These are phyloP conservation scores for Cyanidiococcus yangmingshanensis DNA, from an alignment of 23 red algal genomes.

Conservation along the genomic window DNA sequence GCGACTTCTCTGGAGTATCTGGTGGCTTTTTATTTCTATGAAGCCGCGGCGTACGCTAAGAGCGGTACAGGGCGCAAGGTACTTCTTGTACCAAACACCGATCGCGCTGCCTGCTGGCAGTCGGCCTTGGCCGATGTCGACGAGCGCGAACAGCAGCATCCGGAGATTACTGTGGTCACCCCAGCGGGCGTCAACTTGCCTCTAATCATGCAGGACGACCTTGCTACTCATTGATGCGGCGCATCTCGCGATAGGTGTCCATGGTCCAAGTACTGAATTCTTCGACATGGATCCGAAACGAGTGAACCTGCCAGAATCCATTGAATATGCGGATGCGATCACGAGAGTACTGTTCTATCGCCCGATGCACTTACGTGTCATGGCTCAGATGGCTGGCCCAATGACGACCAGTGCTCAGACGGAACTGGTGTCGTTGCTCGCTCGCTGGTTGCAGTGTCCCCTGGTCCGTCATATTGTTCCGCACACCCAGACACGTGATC, in stretches of 20 bases:
- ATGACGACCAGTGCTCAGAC: neutral
- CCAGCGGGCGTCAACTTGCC: neutral
- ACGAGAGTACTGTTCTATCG: neutral
- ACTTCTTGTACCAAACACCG: neutral
- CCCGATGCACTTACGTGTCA: neutral
- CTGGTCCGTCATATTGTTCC: neutral
- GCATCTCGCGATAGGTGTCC: neutral
- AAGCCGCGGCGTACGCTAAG: neutral
- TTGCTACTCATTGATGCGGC: slow-evolving; percentile 5
- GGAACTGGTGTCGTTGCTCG: neutral
- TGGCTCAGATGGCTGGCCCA: neutral
- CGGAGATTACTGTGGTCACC: neutral
- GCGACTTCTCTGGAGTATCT: neutral
- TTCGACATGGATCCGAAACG: neutral
- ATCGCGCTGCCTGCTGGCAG: neutral
- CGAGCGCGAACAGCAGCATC: neutral
- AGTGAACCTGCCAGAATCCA: neutral
- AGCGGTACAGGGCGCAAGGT: neutral
- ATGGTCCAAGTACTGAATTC: neutral
- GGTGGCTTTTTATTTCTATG: neutral
- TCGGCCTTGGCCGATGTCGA: neutral
- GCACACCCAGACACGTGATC: neutral
- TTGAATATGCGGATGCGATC: neutral
- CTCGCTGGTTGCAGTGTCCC: neutral
- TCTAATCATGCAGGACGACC: neutral